Evolutionary conservation across 805 yeast species (phyloP).

Genomic region (Vanderwaltozyma yarrowii): DNA sequence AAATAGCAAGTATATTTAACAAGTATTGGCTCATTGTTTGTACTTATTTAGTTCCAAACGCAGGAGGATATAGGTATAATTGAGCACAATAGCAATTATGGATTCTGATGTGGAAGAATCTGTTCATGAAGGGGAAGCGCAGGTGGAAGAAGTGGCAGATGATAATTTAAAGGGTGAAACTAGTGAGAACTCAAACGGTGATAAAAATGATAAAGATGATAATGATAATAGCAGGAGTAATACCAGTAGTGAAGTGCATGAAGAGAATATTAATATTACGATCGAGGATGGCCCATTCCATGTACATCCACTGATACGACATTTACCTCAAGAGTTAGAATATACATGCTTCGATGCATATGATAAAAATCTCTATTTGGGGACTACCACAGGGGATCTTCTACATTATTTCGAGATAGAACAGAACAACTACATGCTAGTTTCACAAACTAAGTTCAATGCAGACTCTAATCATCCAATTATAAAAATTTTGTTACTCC

Average conservation of each 20-base stretch:
- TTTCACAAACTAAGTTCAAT: slow-evolving; percentile 23
- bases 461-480: slow-evolving; percentile 10
- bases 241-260: not conserved
- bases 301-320: slow-evolving; percentile 15
- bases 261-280: not conserved
- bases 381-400: slow-evolving; percentile 24
- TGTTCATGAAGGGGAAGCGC: not conserved
- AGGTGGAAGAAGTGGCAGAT: not conserved
- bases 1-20: too few species aligned
- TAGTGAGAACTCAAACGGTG: not conserved
- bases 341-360: slow-evolving; percentile 21
- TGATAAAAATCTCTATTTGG: slow-evolving; percentile 25
- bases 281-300: slow-evolving; percentile 16
- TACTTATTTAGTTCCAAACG: too few species aligned
- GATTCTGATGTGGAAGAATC: not conserved
- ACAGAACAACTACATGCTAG: slow-evolving; percentile 21
- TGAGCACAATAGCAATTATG: too few species aligned
- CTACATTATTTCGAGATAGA: slow-evolving; percentile 28
- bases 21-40: too few species aligned
- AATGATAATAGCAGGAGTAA: not conserved
- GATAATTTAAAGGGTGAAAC: not conserved
- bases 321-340: slow-evolving; percentile 17
- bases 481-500: slow-evolving; percentile 19
- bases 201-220: not conserved
- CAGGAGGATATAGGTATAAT: too few species aligned